Percentiles rank a stretch among this genome's conserved stretches.
These are phyloP conservation scores for Plasmodium billcollinsi DNA, from an alignment of 169 alveolate genomes.

Conservation along the genomic window DNA sequence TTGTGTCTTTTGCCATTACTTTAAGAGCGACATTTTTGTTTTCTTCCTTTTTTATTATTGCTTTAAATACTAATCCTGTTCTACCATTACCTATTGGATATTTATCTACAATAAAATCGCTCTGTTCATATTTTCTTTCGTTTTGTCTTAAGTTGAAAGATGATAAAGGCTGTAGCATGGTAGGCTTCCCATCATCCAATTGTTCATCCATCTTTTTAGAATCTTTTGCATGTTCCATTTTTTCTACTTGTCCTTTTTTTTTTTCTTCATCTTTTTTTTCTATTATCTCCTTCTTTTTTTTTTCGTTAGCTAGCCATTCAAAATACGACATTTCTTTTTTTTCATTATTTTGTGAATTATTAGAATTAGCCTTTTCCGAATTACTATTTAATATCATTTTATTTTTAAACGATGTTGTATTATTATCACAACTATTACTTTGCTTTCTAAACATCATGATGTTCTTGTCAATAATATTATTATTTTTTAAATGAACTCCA, in stretches of 20 bases:
- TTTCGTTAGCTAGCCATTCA: conserved; percentile 69
- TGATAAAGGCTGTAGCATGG: conserved; percentile 56
- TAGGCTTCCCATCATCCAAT: not conserved
- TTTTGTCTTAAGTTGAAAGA: conserved; percentile 65
- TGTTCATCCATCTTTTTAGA: conserved; percentile 8
- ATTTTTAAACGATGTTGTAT: conserved; percentile 1
- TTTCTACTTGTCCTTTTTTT: not conserved
- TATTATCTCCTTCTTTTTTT: conserved; percentile 17
- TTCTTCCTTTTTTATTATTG: conserved; percentile 70
- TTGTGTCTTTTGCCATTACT: conserved; percentile 73
- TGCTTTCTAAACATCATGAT: not conserved
- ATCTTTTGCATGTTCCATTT: not conserved
- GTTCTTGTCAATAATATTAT: not conserved
- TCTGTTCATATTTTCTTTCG: conserved; percentile 50
- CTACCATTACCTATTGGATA: conserved; percentile 76
- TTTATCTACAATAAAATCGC: conserved; percentile 60
- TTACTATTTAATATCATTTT: conserved; percentile 1
- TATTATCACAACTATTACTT: conserved; percentile 24
- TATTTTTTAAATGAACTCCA: not conserved
- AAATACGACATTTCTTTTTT: conserved; percentile 64
- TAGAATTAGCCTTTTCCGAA: conserved; percentile 1
- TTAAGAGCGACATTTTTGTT: conserved; percentile 54
- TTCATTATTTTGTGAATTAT: conserved; percentile 7
- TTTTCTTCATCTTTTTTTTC: too few species aligned
- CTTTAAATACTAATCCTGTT: conserved; percentile 71